phyloP scores from a whole-genome alignment of 2,329 filamentous ascomycete species.

The Aspergillus glaucus region DNA sequence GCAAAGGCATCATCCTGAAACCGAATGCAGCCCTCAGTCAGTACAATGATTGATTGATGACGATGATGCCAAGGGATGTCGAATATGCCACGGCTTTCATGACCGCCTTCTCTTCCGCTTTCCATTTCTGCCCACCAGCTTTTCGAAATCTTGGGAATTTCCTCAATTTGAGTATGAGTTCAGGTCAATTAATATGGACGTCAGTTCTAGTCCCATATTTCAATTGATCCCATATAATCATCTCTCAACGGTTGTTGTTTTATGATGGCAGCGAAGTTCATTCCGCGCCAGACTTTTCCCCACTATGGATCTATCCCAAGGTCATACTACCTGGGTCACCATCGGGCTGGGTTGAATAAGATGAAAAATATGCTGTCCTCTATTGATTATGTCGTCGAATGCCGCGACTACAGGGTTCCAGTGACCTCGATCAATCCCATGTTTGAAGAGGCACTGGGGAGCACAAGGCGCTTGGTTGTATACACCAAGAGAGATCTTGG shows the following conservation, averaged over 20 bases:
- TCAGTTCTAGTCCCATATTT: background rate
- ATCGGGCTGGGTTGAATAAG: constrained; percentile 69
- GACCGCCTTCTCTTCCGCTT: constrained; percentile 8
- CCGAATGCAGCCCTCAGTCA: background rate
- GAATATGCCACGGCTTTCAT: background rate
- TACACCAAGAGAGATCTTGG: constrained; percentile 87
- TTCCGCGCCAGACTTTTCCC: constrained; percentile 68
- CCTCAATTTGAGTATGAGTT: background rate
- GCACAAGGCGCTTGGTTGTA: constrained; percentile 69
- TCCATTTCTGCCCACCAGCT: background rate
- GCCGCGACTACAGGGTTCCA: constrained; percentile 86
- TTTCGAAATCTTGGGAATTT: background rate
- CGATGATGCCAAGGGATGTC: background rate
- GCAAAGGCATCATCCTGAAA: background rate
- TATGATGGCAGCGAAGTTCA: constrained; percentile 47
- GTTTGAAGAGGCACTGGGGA: constrained; percentile 71
- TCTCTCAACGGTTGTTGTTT: background rate
- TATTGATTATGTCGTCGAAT: constrained; percentile 87
- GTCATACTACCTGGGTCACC: constrained; percentile 93
- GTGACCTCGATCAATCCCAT: constrained; percentile 83
- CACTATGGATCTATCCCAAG: constrained; percentile 69
- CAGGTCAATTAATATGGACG: background rate
- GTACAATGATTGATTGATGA: background rate
- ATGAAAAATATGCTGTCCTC: constrained; percentile 76
- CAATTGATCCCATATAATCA: background rate